Evolutionary conservation across 2,329 filamentous ascomycete genomes (phyloP).

Genomic region (Ploettnerulaceae sp.): DNA sequence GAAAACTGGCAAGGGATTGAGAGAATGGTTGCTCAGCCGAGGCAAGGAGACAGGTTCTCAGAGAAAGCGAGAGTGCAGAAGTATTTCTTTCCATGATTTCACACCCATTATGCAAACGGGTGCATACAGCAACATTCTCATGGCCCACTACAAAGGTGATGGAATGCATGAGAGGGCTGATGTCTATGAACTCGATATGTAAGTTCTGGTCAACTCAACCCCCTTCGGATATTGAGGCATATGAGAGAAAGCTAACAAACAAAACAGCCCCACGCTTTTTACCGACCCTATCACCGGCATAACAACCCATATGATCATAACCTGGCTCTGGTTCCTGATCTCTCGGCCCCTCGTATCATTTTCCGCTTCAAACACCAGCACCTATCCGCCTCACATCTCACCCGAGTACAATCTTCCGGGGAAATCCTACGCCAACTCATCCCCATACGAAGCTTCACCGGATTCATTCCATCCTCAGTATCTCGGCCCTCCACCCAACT

Average conservation of each 20-base stretch:
- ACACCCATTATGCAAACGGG: slow-evolving; percentile 23
- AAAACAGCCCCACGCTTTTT: slow-evolving; percentile 14
- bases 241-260: background rate
- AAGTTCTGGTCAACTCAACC: slow-evolving; percentile 9
- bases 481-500: slow-evolving; percentile 22
- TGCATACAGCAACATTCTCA: slow-evolving; percentile 15
- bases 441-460: background rate
- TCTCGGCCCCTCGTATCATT: slow-evolving; percentile 11
- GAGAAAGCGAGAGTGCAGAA: slow-evolving; percentile 20
- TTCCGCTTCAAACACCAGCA: background rate
- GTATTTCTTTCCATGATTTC: slow-evolving; percentile 29
- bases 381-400: no score
- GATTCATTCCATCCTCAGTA: background rate
- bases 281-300: slow-evolving; percentile 5
- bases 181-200: slow-evolving; percentile 30
- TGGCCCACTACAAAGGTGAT: slow-evolving; percentile 21
- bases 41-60: slow-evolving; percentile 17
- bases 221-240: background rate
- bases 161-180: slow-evolving; percentile 17
- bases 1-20: slow-evolving; percentile 26
- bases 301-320: slow-evolving; percentile 7
- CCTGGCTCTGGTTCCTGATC: slow-evolving; percentile 30
- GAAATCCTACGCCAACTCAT: background rate
- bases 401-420: background rate
- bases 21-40: slow-evolving; percentile 25